phyloP scores from a whole-genome alignment of 2,329 filamentous ascomycete species.

The Cadophora sp. region DNA sequence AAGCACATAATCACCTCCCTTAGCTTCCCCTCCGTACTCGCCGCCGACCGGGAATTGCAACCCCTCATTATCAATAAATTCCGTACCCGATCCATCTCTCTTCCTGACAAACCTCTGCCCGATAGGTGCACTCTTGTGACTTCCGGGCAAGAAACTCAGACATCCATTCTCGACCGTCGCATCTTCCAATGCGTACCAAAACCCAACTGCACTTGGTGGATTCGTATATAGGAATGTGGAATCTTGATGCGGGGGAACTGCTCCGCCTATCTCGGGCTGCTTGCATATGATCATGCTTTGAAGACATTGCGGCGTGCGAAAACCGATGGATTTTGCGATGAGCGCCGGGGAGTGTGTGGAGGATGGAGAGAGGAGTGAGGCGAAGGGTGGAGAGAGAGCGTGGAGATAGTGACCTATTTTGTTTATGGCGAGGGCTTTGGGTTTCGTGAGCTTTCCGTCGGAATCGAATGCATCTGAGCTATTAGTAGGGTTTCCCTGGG shows the following conservation, averaged over 20 bases:
- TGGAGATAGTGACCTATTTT: slow-evolving; percentile 85
- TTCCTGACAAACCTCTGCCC: slow-evolving; percentile 77
- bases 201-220: slow-evolving; percentile 87
- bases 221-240: slow-evolving; percentile 91
- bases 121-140: slow-evolving; percentile 76
- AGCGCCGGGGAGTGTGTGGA: slow-evolving; percentile 45
- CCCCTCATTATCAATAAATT: slow-evolving; percentile 75
- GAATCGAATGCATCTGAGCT: slow-evolving; percentile 75
- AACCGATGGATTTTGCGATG: slow-evolving; percentile 54
- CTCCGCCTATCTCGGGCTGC: slow-evolving; percentile 92
- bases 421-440: slow-evolving; percentile 87
- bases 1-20: slow-evolving; percentile 70
- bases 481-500: background rate
- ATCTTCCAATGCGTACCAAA: slow-evolving; percentile 97
- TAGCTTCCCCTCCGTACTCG: slow-evolving; percentile 53
- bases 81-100: slow-evolving; percentile 60
- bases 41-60: slow-evolving; percentile 64
- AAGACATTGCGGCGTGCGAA: slow-evolving; percentile 62
- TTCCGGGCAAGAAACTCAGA: slow-evolving; percentile 83
- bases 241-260: slow-evolving; percentile 91
- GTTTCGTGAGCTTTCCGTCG: slow-evolving; percentile 70
- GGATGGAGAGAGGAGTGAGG: slow-evolving; percentile 55
- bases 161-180: slow-evolving; percentile 87
- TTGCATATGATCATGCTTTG: slow-evolving; percentile 99
- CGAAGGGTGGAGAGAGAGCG: slow-evolving; percentile 70